These are phyloP conservation scores for Prunus armeniaca DNA, from an alignment of 306 rosid species.

Conservation along the genomic window DNA sequence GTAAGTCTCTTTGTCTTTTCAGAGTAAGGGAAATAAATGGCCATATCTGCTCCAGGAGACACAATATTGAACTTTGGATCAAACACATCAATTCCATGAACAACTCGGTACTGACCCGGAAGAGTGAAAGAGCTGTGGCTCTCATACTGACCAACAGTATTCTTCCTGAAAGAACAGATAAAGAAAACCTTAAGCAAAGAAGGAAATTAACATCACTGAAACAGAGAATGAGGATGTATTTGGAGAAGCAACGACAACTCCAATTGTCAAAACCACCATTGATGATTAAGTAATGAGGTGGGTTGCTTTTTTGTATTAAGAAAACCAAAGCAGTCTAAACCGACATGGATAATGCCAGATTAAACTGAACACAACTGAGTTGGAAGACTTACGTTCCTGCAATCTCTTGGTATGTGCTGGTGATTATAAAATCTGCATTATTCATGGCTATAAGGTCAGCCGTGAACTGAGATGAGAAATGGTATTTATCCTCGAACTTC, in stretches of 20 bases:
- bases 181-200: constrained; percentile 4
- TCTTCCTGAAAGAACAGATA: constrained; percentile 55
- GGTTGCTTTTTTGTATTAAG: neutral
- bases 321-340: no score
- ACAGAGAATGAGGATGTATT: constrained; percentile 1
- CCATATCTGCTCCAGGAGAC: constrained; percentile 95
- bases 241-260: neutral
- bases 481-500: constrained; percentile 80
- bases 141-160: constrained; percentile 93
- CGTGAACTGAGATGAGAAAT: constrained; percentile 90
- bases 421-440: constrained; percentile 90
- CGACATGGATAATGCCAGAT: neutral
- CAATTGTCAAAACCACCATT: neutral
- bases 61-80: constrained; percentile 98
- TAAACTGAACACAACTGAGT: neutral
- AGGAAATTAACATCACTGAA: constrained; percentile 5
- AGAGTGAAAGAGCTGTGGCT: constrained; percentile 88
- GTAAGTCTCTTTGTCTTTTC: constrained; percentile 77
- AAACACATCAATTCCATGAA: constrained; percentile 92
- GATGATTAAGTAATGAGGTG: neutral
- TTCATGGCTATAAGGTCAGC: constrained; percentile 95
- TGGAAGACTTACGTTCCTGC: constrained; percentile 76
- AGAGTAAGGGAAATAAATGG: constrained; percentile 80
- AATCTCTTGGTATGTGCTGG: constrained; percentile 97
- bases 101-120: constrained; percentile 88